A percentile compares a stretch with the other conserved stretches of the same genome.
Evolutionary conservation across 176 grass and related monocot species (phyloP).

Genomic region (Thinopyrum elongatum): DNA sequence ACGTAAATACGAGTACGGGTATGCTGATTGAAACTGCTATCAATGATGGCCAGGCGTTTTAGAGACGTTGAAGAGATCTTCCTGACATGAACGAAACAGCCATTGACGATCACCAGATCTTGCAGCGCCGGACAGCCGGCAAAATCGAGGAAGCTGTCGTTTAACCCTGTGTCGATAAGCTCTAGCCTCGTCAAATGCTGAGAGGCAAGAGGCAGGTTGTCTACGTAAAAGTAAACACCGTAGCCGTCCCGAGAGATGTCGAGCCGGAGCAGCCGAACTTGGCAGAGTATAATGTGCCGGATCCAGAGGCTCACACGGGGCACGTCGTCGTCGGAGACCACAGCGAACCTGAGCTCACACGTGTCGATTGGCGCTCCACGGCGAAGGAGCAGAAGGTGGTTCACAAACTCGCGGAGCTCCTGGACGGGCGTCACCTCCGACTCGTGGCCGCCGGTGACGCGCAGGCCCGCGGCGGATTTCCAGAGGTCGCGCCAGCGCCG

Average conservation of each 20-base stretch:
- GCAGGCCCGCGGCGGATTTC: not conserved
- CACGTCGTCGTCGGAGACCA: not conserved
- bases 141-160: slow-evolving; percentile 11
- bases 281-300: not conserved
- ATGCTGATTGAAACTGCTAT: not conserved
- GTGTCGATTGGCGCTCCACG: not conserved
- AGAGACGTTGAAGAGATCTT: not conserved
- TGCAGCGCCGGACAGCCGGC: slow-evolving; percentile 5
- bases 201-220: slow-evolving; percentile 6
- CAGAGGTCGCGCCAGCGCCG: not conserved
- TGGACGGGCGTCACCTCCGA: not conserved
- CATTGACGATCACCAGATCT: not conserved
- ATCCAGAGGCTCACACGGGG: not conserved
- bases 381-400: slow-evolving; percentile 1
- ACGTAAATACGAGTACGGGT: not conserved
- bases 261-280: not conserved
- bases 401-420: not conserved
- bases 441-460: not conserved
- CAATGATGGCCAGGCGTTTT: not conserved
- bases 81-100: not conserved
- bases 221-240: not conserved
- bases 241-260: not conserved
- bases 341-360: not conserved
- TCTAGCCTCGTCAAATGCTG: not conserved
- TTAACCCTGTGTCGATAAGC: not conserved